These are phyloP conservation scores for Cladorrhinum sp. DNA, from an alignment of 2,329 filamentous ascomycete species.

Conservation along the genomic window DNA sequence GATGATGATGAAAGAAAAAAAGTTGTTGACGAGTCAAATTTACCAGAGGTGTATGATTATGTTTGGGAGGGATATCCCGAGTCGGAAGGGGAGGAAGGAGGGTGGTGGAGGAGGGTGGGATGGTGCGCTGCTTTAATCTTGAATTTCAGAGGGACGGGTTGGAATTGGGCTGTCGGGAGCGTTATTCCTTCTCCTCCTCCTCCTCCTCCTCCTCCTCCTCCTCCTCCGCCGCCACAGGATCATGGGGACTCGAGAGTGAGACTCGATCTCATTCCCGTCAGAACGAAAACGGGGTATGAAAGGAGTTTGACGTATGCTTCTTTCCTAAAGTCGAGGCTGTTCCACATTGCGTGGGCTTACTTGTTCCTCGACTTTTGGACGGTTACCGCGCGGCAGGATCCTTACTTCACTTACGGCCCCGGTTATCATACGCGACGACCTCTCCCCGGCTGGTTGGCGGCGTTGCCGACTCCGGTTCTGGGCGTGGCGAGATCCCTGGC, in stretches of 20 bases:
- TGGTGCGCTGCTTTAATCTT: slow-evolving; percentile 56
- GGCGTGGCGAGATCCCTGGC: slow-evolving; percentile 55
- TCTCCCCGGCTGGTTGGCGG: slow-evolving; percentile 42
- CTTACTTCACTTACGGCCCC: slow-evolving; percentile 65
- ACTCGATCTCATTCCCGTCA: slow-evolving; percentile 42
- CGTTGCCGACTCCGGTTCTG: slow-evolving; percentile 44
- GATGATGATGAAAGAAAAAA: not conserved
- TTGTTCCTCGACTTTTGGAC: slow-evolving; percentile 68
- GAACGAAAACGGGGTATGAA: slow-evolving; percentile 45
- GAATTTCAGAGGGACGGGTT: slow-evolving; percentile 55
- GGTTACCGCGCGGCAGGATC: slow-evolving; percentile 68
- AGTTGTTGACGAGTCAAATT: not conserved
- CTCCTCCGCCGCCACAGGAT: slow-evolving; percentile 39
- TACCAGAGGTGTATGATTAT: slow-evolving; percentile 43
- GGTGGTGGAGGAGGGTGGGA: slow-evolving; percentile 48
- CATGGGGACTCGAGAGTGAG: no score
- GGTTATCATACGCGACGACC: slow-evolving; percentile 40
- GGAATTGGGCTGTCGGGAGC: slow-evolving; percentile 18
- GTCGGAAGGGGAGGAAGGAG: slow-evolving; percentile 40
- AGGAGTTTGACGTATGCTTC: slow-evolving; percentile 40
- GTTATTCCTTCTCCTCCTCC: slow-evolving; percentile 27
- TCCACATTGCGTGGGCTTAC: slow-evolving; percentile 55
- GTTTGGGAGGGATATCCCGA: slow-evolving; percentile 63
- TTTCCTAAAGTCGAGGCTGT: slow-evolving; percentile 46
- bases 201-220: slow-evolving; percentile 19